Percentiles rank a stretch among this genome's conserved stretches.
Conservation (phyloP, 2,329 filamentous ascomycete genomes). For the Myriosclerotinia curreyana region DNA sequence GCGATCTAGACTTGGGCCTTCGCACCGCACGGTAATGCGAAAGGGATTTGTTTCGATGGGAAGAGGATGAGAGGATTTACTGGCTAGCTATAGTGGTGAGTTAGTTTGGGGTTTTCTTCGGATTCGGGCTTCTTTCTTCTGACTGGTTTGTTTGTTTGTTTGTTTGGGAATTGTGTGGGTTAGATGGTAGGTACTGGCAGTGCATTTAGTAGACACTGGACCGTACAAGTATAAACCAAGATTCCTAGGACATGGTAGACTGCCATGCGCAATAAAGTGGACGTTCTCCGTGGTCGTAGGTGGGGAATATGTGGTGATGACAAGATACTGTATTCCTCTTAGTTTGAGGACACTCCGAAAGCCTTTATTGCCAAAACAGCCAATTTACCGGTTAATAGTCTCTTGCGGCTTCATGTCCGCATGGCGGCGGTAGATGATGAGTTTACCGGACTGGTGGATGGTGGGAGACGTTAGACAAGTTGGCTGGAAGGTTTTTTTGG, state of each 20-base stretch:
- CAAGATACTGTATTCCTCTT: not conserved
- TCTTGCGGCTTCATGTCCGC: not conserved
- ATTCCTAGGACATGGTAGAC: not conserved
- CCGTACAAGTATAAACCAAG: not conserved
- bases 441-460: not conserved
- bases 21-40: not conserved
- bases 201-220: not conserved
- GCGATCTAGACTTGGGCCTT: not conserved
- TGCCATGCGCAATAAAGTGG: not conserved
- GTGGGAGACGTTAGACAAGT: not conserved
- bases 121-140: not conserved
- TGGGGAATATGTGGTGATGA: conserved; percentile 5
- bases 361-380: conserved; percentile 5
- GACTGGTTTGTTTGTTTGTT: not conserved
- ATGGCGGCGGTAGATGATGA: too few relatives aligned
- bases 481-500: not conserved
- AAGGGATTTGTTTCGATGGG: too few relatives aligned
- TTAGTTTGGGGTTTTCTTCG: conserved; percentile 1
- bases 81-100: not conserved
- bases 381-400: conserved; percentile 1
- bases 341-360: not conserved
- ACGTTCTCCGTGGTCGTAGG: not conserved
- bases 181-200: not conserved
- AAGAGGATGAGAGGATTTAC: not conserved
- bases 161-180: not conserved